A percentile compares a stretch with the other conserved stretches of the same genome.
Conservation (phyloP, 2,329 filamentous ascomycete species). For the Colletotrichum costaricense region DNA sequence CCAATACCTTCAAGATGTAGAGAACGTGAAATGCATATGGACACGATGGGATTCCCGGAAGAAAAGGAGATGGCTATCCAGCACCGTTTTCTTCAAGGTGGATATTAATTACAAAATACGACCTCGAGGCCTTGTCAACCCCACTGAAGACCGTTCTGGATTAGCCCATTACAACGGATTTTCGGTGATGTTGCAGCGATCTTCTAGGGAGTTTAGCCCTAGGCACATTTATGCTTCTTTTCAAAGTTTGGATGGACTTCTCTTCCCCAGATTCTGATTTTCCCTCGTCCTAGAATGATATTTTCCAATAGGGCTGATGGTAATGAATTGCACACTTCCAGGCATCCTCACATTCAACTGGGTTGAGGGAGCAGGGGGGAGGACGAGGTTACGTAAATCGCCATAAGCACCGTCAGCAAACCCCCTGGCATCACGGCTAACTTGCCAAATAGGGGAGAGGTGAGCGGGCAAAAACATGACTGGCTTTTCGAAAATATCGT, state of each 20-base stretch:
- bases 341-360: not conserved
- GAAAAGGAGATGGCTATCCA: not conserved
- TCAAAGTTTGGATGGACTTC: not conserved
- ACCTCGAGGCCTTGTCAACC: not conserved
- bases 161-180: not conserved
- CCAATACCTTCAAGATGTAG: not conserved
- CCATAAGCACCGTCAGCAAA: not conserved
- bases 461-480: not conserved
- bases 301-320: not conserved
- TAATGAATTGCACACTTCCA: not conserved
- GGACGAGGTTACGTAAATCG: not conserved
- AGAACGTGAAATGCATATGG: not conserved
- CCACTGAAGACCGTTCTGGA: not conserved
- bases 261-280: not conserved
- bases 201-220: no score
- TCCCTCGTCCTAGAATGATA: not conserved
- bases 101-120: not conserved
- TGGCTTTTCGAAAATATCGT: not conserved
- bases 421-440: not conserved
- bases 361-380: not conserved
- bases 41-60: not conserved
- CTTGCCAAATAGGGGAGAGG: not conserved
- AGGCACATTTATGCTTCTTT: not conserved
- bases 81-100: not conserved
- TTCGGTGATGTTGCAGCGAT: not conserved